Percentiles rank a stretch among this genome's conserved stretches.
Evolutionary conservation across 805 yeast species (phyloP).

Genomic region (Candida ulmi): DNA sequence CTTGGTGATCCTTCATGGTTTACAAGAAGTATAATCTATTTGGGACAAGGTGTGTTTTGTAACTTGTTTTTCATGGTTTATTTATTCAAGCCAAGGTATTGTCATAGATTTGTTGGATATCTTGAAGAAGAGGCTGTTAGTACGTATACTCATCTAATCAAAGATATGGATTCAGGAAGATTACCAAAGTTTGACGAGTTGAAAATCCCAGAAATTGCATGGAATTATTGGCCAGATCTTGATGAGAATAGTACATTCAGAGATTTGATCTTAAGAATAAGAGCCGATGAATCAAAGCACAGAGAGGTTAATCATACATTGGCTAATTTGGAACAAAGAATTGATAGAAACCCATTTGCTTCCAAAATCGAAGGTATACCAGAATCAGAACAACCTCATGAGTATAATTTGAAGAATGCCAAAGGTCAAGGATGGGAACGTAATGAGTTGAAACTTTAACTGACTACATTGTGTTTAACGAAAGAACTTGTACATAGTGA

Average conservation of each 20-base stretch:
- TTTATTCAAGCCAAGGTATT: constrained; percentile 52
- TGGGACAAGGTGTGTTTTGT: constrained; percentile 49
- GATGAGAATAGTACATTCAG: constrained; percentile 41
- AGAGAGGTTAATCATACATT: constrained; percentile 76
- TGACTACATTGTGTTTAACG: too few species aligned
- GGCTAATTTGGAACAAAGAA: constrained; percentile 49
- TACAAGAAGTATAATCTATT: constrained; percentile 34
- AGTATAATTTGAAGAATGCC: constrained; percentile 6
- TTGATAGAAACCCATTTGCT: constrained; percentile 68
- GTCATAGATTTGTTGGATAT: constrained; percentile 75
- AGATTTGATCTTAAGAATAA: constrained; percentile 53
- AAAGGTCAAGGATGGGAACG: constrained; percentile 13
- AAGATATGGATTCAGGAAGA: constrained; percentile 44
- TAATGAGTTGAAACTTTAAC: constrained; percentile 9
- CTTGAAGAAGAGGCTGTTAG: constrained; percentile 72
- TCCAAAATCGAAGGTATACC: constrained; percentile 27
- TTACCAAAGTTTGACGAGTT: constrained; percentile 42
- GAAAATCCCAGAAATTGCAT: constrained; percentile 54
- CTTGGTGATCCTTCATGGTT: constrained; percentile 58
- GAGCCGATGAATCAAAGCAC: constrained; percentile 78
- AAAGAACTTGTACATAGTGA: too few species aligned
- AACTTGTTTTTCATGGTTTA: constrained; percentile 59
- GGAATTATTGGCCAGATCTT: constrained; percentile 55
- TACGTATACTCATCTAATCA: constrained; percentile 58
- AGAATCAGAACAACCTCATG: constrained; percentile 17